Base-by-base conservation (phyloP, 495 filamentous ascomycete species). In the Penicillium fimorum region DNA sequence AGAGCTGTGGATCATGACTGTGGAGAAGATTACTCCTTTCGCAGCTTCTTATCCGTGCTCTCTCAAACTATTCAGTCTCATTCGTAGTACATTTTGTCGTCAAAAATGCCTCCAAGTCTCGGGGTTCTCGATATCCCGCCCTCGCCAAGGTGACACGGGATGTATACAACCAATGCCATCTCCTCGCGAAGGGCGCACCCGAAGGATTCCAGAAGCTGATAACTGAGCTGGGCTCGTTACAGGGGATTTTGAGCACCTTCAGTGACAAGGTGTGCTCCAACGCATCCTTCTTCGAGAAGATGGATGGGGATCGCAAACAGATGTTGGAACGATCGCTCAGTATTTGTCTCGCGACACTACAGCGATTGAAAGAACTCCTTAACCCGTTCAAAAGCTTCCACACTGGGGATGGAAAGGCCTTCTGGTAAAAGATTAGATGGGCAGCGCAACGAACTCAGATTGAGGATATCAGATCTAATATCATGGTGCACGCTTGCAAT, bases 401-500 rank as follows among this genome's bases (percentile, higher is more conserved):
- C 3, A 55, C 62, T 5, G 58, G 64, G 0, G 71, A 71, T 47
- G 70, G 71, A 18, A 61, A 55, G 9, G 50, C 55, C 7, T 69
- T 74, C 24, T 75, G 72, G 74, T 65, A 66, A 45, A 71, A 59
- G 53, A 47, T 75, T 24, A 67, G 70, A 55, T 75, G 72, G 71
- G 57, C 41, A 10, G 67, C 65, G 22, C 71, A 75, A 48, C 61
- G 64, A 46, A 55, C 51, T 15, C 63, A 73, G 12, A 65, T 77
- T 47, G 62, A 68, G 24, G 61, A 71, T 13, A 56, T 75, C 10
- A 73, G 65, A 50, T 70, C 70, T 2, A 71, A 69, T 38, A 62
- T 76, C 6, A 71, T 72, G 64, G 63, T 70, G 10, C 67, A 75
- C 45, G 61, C 60, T 9, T 72, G 66, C 57, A 68, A 72, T 32